Conservation (phyloP, 2,329 filamentous ascomycete genomes). For the Trichoderma aggressivum region DNA sequence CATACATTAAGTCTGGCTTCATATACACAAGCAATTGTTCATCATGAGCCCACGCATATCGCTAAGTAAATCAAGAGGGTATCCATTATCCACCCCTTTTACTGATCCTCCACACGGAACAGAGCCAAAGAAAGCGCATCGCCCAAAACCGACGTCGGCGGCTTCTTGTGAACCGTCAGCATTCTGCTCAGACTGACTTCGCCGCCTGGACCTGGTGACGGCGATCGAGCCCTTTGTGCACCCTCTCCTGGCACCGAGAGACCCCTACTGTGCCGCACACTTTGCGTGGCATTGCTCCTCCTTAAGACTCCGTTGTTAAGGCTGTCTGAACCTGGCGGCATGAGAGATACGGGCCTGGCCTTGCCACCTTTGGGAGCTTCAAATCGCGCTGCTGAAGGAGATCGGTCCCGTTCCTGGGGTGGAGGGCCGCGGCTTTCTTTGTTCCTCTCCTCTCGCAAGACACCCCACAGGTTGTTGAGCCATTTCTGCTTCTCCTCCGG, state of each 20-base stretch:
- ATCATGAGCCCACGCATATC: not conserved
- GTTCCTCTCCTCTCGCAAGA: constrained; percentile 27
- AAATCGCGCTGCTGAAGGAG: constrained; percentile 21
- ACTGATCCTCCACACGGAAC: constrained; percentile 22
- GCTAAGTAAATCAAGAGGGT: not conserved
- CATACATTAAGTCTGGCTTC: not conserved
- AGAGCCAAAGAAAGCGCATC: constrained; percentile 24
- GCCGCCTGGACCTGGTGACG: constrained; percentile 15
- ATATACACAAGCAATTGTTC: not conserved
- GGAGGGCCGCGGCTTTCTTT: constrained; percentile 14
- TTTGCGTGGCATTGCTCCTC: constrained; percentile 21
- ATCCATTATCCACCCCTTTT: not conserved
- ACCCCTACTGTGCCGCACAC: constrained; percentile 19
- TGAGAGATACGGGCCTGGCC: constrained; percentile 31
- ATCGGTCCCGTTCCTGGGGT: constrained; percentile 4
- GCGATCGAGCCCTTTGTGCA: not conserved
- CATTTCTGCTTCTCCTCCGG: constrained; percentile 36
- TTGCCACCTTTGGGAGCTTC: constrained; percentile 22
- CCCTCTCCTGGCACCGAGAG: constrained; percentile 17
- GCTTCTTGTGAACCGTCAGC: constrained; percentile 22
- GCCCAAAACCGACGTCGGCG: constrained; percentile 19
- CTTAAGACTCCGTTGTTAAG: not conserved
- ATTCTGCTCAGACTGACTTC: constrained; percentile 19
- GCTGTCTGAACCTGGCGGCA: not conserved
- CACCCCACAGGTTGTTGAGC: constrained; percentile 31